Base-by-base conservation (phyloP, 2,329 filamentous ascomycete species). In the Neofusicoccum laricinum region DNA sequence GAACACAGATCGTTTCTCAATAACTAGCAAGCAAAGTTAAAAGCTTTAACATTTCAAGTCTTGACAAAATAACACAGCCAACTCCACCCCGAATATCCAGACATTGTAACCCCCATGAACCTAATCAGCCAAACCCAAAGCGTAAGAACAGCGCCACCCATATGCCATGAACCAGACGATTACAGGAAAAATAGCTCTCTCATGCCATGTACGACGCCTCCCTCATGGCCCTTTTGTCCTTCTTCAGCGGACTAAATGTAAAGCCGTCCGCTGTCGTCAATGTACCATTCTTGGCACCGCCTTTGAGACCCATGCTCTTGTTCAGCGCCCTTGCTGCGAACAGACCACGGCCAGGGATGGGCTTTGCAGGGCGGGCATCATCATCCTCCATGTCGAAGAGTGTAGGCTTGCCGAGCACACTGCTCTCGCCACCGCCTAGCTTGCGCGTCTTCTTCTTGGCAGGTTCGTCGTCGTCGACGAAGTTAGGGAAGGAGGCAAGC, bases 381-480 rank as follows among this genome's bases (percentile, higher is more conserved):
- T 77, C 76, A 14, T 72, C 75, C 8, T 70, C 86, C 8, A 90
- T 89, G 65, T 90, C 88, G 69, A 94, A 92, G 5, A 95, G 73
- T 2, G 87, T 90, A 5, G 55, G 41, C 69, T 65, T 65, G 41
- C 66, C 66, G n/a, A 65, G 51, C 8, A 63, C 59, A n/a, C 78
- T 68, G 3, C 17, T 66, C 30, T 66, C 79, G 3, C 88, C 87
- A 1, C 91, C 81, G 1, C 91, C 81, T 4, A 92, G 78, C 76
- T 92, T 93, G 67, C 90, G 86, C 80, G 90, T 93, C 82, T 89
- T 92, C 73, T 86, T 88, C 67, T 72, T 81, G 67, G 75, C 75
- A 62, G 73, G 71, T 19, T 77, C 79, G 7, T 72, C 72, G 63
- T 76, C 76, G 15, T 75, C 74, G 59, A 69, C 73, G 67, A 78